phyloP scores from a whole-genome alignment of 306 rosid species.

The Ziziphus jujuba region DNA sequence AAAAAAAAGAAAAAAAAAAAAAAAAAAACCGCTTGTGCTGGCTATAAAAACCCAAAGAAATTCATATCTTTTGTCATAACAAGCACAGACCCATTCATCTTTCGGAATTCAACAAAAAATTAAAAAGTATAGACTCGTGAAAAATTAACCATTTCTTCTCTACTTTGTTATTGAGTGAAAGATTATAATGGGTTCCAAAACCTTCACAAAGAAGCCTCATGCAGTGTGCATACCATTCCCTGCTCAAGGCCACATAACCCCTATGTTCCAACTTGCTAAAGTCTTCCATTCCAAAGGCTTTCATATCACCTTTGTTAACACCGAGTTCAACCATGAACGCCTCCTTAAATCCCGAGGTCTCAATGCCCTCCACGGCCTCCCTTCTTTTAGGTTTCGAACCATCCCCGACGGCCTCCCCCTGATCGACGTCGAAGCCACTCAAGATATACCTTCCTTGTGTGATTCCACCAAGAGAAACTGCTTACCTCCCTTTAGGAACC shows the following conservation, averaged over 20 bases:
- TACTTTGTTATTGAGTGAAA: no score
- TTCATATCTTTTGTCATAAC: no score
- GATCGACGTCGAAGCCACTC: conserved; percentile 26
- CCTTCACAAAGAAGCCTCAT: conserved; percentile 12
- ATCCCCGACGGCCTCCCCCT: conserved; percentile 39
- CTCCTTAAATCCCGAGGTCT: conserved; percentile 36
- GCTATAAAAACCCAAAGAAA: no score
- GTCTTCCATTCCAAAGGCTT: conserved; percentile 42
- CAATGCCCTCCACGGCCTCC: conserved; percentile 31
- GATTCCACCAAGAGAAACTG: conserved; percentile 10
- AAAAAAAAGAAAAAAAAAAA: no score
- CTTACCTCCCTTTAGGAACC: conserved; percentile 26
- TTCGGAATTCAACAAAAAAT: no score
- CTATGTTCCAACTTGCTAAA: conserved; percentile 40
- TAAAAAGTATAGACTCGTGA: no score
- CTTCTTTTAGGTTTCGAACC: conserved; percentile 28
- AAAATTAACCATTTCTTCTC: no score
- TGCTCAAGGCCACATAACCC: conserved; percentile 45
- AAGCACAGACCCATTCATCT: no score
- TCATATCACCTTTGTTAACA: conserved; percentile 46
- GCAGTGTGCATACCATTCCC: conserved; percentile 40
- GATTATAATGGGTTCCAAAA: conserved; percentile 3
- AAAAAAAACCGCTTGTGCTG: no score
- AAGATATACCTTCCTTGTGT: conserved; percentile 20
- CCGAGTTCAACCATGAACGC: conserved; percentile 43